phyloP scores from a whole-genome alignment of 2,329 filamentous ascomycete species.

The Penicillium sp. region DNA sequence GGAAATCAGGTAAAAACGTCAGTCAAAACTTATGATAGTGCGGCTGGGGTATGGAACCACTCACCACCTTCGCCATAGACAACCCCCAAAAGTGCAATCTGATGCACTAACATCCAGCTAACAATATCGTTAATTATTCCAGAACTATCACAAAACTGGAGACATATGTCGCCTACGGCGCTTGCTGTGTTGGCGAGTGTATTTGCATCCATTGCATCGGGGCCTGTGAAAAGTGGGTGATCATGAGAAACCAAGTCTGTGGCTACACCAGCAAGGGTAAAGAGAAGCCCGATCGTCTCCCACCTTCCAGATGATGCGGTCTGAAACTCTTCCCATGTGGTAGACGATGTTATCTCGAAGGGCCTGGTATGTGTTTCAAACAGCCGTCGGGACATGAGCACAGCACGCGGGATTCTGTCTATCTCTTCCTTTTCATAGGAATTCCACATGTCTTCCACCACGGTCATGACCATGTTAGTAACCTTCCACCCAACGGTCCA shows the following conservation, averaged over 20 bases:
- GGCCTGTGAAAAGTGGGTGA: conserved; percentile 4
- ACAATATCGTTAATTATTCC: conserved; percentile 27
- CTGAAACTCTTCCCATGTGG: conserved; percentile 23
- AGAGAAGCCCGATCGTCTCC: conserved; percentile 27
- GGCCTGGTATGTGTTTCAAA: conserved; percentile 21
- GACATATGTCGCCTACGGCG: conserved; percentile 32
- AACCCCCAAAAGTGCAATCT: conserved; percentile 21
- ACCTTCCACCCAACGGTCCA: conserved; percentile 23
- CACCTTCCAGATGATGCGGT: conserved; percentile 18
- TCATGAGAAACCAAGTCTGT: conserved; percentile 10
- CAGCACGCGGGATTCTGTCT: conserved; percentile 12
- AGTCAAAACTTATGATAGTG: background rate
- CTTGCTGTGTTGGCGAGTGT: conserved; percentile 15
- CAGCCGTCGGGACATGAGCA: conserved; percentile 18
- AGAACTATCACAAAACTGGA: conserved; percentile 28
- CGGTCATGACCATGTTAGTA: conserved; percentile 18
- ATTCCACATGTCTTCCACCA: conserved; percentile 20
- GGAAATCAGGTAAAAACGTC: conserved; percentile 36
- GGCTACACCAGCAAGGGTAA: conserved; percentile 20
- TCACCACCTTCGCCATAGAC: conserved; percentile 27
- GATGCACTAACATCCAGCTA: conserved; percentile 32
- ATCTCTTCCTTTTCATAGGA: conserved; percentile 4
- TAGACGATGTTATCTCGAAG: conserved; percentile 17
- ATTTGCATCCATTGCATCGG: conserved; percentile 4
- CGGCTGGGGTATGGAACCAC: background rate